phyloP scores from a whole-genome alignment of 2,329 filamentous ascomycete species.

The Pseudocercospora crystallina region DNA sequence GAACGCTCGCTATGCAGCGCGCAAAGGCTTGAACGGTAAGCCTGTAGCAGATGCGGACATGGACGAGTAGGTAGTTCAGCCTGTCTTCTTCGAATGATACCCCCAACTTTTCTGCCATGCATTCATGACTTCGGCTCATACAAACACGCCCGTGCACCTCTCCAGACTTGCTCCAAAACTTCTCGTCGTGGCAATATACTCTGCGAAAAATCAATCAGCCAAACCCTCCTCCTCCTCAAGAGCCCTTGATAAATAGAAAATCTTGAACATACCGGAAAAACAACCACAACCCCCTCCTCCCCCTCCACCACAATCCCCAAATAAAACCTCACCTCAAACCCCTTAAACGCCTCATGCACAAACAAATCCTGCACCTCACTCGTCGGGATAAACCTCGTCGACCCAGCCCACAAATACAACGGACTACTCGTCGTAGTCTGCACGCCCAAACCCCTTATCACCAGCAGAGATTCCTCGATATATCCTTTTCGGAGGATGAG shows the following conservation, averaged over 20 bases:
- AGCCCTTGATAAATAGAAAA: background rate
- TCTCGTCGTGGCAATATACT: slow-evolving; percentile 69
- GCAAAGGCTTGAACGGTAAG: slow-evolving; percentile 44
- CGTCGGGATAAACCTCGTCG: slow-evolving; percentile 82
- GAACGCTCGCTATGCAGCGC: slow-evolving; percentile 59
- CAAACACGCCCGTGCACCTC: slow-evolving; percentile 76
- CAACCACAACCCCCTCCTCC: slow-evolving; percentile 86
- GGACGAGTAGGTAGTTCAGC: slow-evolving; percentile 18
- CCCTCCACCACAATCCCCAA: slow-evolving; percentile 86
- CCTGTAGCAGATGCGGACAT: slow-evolving; percentile 9
- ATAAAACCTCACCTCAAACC: slow-evolving; percentile 88
- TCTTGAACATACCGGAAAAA: slow-evolving; percentile 69
- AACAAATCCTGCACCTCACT: slow-evolving; percentile 89
- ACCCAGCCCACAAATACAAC: slow-evolving; percentile 63
- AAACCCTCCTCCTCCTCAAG: slow-evolving; percentile 5
- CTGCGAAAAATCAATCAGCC: slow-evolving; percentile 32
- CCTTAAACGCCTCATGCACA: slow-evolving; percentile 90
- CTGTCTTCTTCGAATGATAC: background rate
- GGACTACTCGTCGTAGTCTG: slow-evolving; percentile 75
- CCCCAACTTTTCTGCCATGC: background rate
- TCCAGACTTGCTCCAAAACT: slow-evolving; percentile 87
- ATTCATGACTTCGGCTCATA: slow-evolving; percentile 63
- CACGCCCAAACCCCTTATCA: slow-evolving; percentile 84
- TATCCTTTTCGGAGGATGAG: slow-evolving; percentile 33
- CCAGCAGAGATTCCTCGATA: slow-evolving; percentile 77